A percentile compares a stretch with the other conserved stretches of the same genome.
Conservation (phyloP, 495 filamentous ascomycete species). For the Viridothelium virens region DNA sequence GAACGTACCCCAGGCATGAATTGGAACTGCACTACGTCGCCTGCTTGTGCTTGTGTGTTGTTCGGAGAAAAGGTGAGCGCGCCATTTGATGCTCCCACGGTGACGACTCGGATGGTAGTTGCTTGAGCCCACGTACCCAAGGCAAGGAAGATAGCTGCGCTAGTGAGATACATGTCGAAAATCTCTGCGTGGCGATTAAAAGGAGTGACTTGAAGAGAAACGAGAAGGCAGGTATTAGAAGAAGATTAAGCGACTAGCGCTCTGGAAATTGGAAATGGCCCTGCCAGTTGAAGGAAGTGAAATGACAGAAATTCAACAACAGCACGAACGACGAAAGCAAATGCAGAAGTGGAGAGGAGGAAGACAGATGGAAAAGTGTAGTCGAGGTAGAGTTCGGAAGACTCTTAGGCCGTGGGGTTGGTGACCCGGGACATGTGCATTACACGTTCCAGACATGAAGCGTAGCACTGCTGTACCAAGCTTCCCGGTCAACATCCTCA, state of each 20-base stretch:
- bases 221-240: neutral
- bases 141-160: neutral
- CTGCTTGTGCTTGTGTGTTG: slow-evolving; percentile 6
- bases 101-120: slow-evolving; percentile 9
- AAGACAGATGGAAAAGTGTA: slow-evolving; percentile 6
- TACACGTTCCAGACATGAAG: slow-evolving; percentile 6
- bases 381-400: neutral
- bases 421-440: neutral
- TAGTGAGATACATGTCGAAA: slow-evolving; percentile 1
- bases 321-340: slow-evolving; percentile 10
- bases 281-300: slow-evolving; percentile 7
- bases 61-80: slow-evolving; percentile 5
- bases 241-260: slow-evolving; percentile 13
- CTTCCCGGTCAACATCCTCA: neutral
- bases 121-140: neutral
- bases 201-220: neutral
- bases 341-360: neutral
- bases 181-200: neutral
- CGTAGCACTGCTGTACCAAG: slow-evolving; percentile 7
- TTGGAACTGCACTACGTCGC: slow-evolving; percentile 14
- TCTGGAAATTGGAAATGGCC: slow-evolving; percentile 7
- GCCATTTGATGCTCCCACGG: slow-evolving; percentile 9
- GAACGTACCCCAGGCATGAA: slow-evolving; percentile 12
- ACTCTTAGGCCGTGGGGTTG: neutral
- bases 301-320: slow-evolving; percentile 10